These are phyloP conservation scores for Tuber brumale DNA, from an alignment of 495 filamentous ascomycete genomes.

Conservation along the genomic window DNA sequence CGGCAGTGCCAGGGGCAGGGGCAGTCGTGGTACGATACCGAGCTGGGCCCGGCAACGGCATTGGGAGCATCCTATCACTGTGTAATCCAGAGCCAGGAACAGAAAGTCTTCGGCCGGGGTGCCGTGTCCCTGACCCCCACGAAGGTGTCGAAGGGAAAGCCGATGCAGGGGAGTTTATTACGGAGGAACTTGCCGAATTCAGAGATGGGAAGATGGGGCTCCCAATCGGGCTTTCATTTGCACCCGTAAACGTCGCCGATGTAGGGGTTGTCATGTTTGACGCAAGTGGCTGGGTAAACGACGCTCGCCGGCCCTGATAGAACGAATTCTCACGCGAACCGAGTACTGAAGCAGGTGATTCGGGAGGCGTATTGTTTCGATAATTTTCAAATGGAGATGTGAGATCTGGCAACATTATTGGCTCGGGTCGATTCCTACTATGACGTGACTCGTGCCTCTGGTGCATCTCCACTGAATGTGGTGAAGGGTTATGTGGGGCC, in stretches of 20 bases:
- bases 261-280: slow-evolving; percentile 39
- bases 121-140: slow-evolving; percentile 27
- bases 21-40: slow-evolving; percentile 14
- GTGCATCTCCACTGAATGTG: slow-evolving; percentile 17
- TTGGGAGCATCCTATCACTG: slow-evolving; percentile 18
- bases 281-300: slow-evolving; percentile 28
- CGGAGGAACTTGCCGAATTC: slow-evolving; percentile 28
- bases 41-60: slow-evolving; percentile 17
- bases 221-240: slow-evolving; percentile 36
- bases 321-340: slow-evolving; percentile 24
- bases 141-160: slow-evolving; percentile 15
- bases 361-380: slow-evolving; percentile 39
- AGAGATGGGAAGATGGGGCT: slow-evolving; percentile 25
- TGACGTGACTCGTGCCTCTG: slow-evolving; percentile 33
- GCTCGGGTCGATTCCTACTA: slow-evolving; percentile 35
- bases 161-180: slow-evolving; percentile 25
- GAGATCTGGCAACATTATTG: slow-evolving; percentile 31
- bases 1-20: slow-evolving; percentile 15
- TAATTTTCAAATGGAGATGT: slow-evolving; percentile 36
- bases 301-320: slow-evolving; percentile 20
- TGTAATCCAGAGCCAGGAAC: slow-evolving; percentile 23
- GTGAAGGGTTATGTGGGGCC: slow-evolving; percentile 6
- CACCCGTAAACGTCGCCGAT: slow-evolving; percentile 34
- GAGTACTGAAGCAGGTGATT: slow-evolving; percentile 37
- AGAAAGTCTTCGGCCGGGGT: slow-evolving; percentile 27